Percentiles rank a stretch among this genome's conserved stretches.
These are phyloP conservation scores for Triticum monococcum DNA, from an alignment of 176 grass and related monocot species.

Conservation along the genomic window DNA sequence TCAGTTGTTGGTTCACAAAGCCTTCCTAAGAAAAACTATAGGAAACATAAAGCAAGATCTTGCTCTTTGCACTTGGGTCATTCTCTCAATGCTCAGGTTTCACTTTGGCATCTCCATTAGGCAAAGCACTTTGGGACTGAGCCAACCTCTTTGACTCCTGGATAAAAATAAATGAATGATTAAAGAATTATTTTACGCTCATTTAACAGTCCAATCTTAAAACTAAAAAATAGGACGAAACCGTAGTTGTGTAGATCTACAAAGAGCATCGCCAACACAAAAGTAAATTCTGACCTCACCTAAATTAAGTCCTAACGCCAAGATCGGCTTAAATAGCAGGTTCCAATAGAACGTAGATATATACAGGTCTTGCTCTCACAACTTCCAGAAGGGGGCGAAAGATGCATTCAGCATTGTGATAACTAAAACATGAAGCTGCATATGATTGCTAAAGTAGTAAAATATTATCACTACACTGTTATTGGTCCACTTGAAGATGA, in stretches of 20 bases:
- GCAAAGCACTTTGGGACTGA: conserved; percentile 66
- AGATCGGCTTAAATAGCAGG: background rate
- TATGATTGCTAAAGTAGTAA: background rate
- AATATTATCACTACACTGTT: background rate
- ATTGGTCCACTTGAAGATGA: background rate
- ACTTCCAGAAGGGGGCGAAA: background rate
- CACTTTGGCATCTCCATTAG: conserved; percentile 87
- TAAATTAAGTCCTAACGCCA: background rate
- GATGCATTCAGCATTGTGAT: background rate
- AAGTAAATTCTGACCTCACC: background rate
- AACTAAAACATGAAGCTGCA: background rate
- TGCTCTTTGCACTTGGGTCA: conserved; percentile 8
- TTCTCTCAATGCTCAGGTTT: conserved; percentile 69
- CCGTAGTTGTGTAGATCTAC: background rate
- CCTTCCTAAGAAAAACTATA: conserved; percentile 9
- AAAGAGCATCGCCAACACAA: background rate
- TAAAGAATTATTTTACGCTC: too few relatives aligned
- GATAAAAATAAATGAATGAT: conserved; percentile 16
- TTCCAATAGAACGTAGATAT: background rate
- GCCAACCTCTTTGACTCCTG: conserved; percentile 76
- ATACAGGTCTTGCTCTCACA: background rate
- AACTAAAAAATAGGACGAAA: background rate
- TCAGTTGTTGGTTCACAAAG: conserved; percentile 16
- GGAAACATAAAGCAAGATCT: background rate
- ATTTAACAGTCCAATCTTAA: background rate